Percentiles rank a stretch among this genome's conserved stretches.
Conservation (phyloP, 768 basidiomycete species). For the Mycena belliarum region DNA sequence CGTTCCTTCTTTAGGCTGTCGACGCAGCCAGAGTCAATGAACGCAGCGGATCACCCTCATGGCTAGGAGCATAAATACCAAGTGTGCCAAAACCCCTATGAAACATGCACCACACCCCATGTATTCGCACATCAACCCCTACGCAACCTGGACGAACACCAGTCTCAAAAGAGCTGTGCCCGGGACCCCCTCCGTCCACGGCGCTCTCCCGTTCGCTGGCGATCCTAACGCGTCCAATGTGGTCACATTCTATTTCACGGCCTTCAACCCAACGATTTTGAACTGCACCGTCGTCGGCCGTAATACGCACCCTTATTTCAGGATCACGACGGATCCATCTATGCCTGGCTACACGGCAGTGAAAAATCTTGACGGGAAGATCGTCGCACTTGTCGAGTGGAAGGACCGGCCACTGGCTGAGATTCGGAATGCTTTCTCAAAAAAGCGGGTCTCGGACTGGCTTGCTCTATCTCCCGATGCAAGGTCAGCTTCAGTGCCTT, state of each 20-base stretch:
- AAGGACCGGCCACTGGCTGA: conserved; percentile 30
- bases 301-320: conserved; percentile 37
- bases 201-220: conserved; percentile 40
- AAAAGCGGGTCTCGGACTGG: conserved; percentile 37
- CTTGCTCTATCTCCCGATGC: conserved; percentile 35
- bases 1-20: not conserved
- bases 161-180: not conserved
- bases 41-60: not conserved
- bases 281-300: conserved; percentile 12
- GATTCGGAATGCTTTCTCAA: conserved; percentile 29
- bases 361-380: conserved; percentile 25
- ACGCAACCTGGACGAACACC: conserved; percentile 3
- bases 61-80: not conserved
- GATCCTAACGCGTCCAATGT: conserved; percentile 12
- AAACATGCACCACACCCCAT: not conserved
- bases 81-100: too few species aligned
- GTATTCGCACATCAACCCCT: conserved; percentile 3
- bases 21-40: not conserved
- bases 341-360: conserved; percentile 30
- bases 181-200: conserved; percentile 38
- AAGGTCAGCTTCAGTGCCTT: conserved; percentile 25
- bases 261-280: conserved; percentile 3
- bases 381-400: conserved; percentile 41
- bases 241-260: conserved; percentile 38
- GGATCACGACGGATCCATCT: conserved; percentile 33